These are phyloP conservation scores for Penicillium sp. DNA, from an alignment of 2,329 filamentous ascomycete genomes.

Conservation along the genomic window DNA sequence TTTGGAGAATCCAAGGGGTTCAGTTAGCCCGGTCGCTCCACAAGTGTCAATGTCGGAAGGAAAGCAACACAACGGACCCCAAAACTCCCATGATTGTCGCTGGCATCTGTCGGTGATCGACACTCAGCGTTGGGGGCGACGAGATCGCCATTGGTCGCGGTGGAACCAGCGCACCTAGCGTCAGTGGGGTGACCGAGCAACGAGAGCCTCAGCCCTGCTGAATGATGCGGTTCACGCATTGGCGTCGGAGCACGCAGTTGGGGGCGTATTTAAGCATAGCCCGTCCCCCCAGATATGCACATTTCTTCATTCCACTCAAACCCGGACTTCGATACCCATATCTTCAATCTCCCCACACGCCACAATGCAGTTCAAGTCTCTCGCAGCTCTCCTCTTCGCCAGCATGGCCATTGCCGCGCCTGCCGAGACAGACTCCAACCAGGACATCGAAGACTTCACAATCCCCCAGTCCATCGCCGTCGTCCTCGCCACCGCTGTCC, in stretches of 20 bases:
- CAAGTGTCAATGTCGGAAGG: no score
- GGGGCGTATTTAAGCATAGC: neutral
- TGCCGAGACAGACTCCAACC: neutral
- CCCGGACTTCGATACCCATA: neutral
- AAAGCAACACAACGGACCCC: neutral
- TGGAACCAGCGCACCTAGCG: conserved; percentile 3
- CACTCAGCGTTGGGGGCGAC: conserved; percentile 9
- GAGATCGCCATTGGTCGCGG: conserved; percentile 9
- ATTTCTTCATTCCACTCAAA: neutral
- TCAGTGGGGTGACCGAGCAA: neutral
- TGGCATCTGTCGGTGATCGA: neutral
- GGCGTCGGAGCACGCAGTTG: neutral
- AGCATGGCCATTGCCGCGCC: conserved; percentile 9
- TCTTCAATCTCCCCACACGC: neutral
- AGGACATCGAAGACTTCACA: neutral
- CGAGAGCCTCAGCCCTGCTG: conserved; percentile 7
- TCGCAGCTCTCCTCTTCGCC: conserved; percentile 12
- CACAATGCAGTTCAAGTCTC: conserved; percentile 18
- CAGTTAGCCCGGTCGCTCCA: no score
- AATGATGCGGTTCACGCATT: conserved; percentile 1
- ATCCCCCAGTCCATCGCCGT: conserved; percentile 9
- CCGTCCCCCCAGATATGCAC: neutral
- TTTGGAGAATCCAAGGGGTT: no score
- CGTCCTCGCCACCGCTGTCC: conserved; percentile 13
- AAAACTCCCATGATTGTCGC: neutral